Base-by-base conservation (phyloP, 345 rosid species). In the Eucalyptus lansdowneana region DNA sequence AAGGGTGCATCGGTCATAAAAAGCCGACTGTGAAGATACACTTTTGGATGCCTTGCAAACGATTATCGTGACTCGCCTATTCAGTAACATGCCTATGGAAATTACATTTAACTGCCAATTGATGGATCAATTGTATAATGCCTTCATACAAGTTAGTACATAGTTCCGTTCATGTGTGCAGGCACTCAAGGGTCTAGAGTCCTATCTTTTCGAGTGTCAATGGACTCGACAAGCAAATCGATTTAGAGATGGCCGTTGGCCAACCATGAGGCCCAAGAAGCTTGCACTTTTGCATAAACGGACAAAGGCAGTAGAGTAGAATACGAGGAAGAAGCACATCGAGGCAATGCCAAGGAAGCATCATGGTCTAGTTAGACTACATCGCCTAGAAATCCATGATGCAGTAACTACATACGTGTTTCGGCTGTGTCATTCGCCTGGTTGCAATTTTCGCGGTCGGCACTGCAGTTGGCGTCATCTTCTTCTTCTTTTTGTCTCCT, bases 391-490 rank as follows among this genome's bases (percentile, higher is more conserved):
- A 65, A n/a, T n/a, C 37, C 76, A 65, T 3, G 37, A n/a, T 65
- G 76, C 76, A 65, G 76, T 15, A 65, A 65, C 76, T 65, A 65
- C 76, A n/a, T n/a, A 65, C 76, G 21, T 7, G 34, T 65, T n/a
- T n/a, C 21, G 21, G 40, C 76, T 15, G 76, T 8, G 76, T 2
- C 21, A 65, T 65, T 31, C 4, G 19, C 40, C 76, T 15, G 21
- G 76, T 15, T n/a, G 76, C 76, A 15, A 7, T n/a, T 65, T 65
- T 14, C 37, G 11, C 11, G 10, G 76, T n/a, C 6, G 21, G 37
- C 3, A 0, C 21, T 3, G 11, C 3, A 0, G 21, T 15, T 15
- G 76, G 16, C 11, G 10, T 65, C 76, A 22, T 56, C 62, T 56
- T 56, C 62, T n/a, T 31, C 49, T 47, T 47, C 49, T 47, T 65